Conservation (phyloP, 257 asterid genomes). For the Cordia subcordata region DNA sequence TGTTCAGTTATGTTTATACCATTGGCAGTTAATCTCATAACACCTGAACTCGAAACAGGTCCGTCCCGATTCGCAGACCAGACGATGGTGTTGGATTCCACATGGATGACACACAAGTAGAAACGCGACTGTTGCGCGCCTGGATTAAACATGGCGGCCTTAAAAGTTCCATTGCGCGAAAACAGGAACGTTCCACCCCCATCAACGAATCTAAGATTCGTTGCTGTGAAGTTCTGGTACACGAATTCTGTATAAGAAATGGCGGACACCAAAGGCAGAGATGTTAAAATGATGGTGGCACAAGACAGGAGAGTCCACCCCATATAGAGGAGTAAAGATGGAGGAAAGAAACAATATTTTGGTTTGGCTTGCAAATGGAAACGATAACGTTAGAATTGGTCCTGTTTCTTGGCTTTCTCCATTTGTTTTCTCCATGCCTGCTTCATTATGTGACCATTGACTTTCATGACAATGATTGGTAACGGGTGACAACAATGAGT, state of each 20-base stretch:
- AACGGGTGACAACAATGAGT: conserved; percentile 21
- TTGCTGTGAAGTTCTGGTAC: conserved; percentile 54
- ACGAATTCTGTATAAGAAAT: conserved; percentile 34
- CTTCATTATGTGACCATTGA: background rate
- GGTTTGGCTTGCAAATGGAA: conserved; percentile 8
- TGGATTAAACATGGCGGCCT: conserved; percentile 51
- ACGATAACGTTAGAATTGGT: conserved; percentile 14
- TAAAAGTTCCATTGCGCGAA: conserved; percentile 49
- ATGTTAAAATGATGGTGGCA: conserved; percentile 22
- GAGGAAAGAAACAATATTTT: conserved; percentile 11
- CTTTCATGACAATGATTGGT: background rate
- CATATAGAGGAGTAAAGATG: conserved; percentile 21
- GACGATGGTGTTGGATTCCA: conserved; percentile 38
- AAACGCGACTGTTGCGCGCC: conserved; percentile 27
- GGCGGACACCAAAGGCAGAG: conserved; percentile 11
- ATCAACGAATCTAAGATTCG: conserved; percentile 30
- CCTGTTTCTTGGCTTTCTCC: conserved; percentile 17
- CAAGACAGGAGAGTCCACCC: conserved; percentile 27
- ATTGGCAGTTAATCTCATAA: conserved; percentile 24
- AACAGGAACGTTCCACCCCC: conserved; percentile 44
- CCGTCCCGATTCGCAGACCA: conserved; percentile 73
- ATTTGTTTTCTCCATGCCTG: conserved; percentile 6
- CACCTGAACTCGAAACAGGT: conserved; percentile 44
- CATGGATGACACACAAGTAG: conserved; percentile 61
- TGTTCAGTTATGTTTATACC: conserved; percentile 38